A percentile compares a stretch with the other conserved stretches of the same genome.
Evolutionary conservation across 2,329 filamentous ascomycete genomes (phyloP).

Genomic region (Trichophyton benhamiae): DNA sequence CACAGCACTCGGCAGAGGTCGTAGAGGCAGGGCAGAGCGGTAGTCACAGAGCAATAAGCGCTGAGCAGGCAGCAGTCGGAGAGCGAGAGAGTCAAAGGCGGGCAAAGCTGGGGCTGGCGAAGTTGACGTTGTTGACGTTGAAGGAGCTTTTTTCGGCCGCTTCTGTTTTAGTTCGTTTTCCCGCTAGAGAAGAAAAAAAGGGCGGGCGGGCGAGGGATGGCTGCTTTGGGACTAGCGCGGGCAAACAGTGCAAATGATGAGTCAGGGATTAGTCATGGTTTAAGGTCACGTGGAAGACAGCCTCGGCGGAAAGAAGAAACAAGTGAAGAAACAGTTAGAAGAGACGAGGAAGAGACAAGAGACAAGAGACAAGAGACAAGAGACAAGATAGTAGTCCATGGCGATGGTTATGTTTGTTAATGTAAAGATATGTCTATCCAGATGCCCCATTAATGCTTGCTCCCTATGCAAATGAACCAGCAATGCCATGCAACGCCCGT

Average conservation of each 20-base stretch:
- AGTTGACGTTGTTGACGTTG: not conserved
- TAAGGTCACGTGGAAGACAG: not conserved
- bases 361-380: not conserved
- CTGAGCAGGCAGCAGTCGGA: too few species aligned
- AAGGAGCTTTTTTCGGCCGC: not conserved
- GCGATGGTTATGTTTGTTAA: not conserved
- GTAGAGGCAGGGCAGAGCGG: too few species aligned
- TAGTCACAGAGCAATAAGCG: too few species aligned
- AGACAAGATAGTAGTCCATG: not conserved
- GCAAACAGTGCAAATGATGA: not conserved
- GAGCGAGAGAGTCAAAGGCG: too few species aligned
- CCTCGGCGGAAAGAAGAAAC: too few species aligned
- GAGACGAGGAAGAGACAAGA: not conserved
- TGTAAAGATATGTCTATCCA: not conserved
- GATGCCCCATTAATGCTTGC: not conserved
- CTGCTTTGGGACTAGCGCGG: constrained; percentile 1
- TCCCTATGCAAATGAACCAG: not conserved
- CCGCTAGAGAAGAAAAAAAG: too few species aligned
- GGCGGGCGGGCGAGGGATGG: not conserved
- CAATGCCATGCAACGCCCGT: not conserved
- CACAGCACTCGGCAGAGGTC: not conserved
- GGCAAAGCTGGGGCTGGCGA: not conserved
- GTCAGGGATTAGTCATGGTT: not conserved
- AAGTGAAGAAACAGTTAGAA: too few species aligned
- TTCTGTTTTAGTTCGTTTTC: not conserved